Evolutionary conservation across 2,329 filamentous ascomycete genomes (phyloP).

Genomic region (Pseudonectria foliicola): DNA sequence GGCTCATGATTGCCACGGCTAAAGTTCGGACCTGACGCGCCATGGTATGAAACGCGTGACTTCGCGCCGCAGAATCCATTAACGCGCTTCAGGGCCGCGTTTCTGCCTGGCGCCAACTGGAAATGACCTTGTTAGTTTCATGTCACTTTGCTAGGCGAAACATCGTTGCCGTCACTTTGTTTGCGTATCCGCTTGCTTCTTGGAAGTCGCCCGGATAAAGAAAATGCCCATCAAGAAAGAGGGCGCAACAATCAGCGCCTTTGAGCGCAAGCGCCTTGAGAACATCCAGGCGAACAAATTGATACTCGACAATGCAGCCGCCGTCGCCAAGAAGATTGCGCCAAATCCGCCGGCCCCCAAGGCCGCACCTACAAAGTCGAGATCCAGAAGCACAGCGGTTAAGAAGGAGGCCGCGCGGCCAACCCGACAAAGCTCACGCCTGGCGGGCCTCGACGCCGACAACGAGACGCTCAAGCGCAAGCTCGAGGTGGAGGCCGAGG

Average conservation of each 20-base stretch:
- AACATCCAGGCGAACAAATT: conserved; percentile 85
- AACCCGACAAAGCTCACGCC: conserved; percentile 50
- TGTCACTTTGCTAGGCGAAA: too few species aligned
- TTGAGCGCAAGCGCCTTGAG: conserved; percentile 75
- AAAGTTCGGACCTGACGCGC: conserved; percentile 14
- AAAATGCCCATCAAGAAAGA: conserved; percentile 41
- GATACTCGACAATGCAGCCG: conserved; percentile 68
- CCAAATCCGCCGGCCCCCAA: conserved; percentile 49
- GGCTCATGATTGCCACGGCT: conserved; percentile 5
- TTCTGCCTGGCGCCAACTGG: neutral
- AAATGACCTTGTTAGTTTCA: too few species aligned
- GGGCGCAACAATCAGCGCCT: conserved; percentile 60
- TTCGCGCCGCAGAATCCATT: conserved; percentile 25
- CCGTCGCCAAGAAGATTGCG: conserved; percentile 61
- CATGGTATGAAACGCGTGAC: conserved; percentile 20
- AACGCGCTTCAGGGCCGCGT: conserved; percentile 13
- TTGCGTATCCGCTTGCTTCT: neutral
- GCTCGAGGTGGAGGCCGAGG: conserved; percentile 41
- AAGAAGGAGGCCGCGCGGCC: conserved; percentile 42
- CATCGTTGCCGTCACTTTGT: too few species aligned
- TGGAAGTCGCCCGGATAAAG: neutral
- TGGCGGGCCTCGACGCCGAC: conserved; percentile 48
- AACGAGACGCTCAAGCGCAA: conserved; percentile 42
- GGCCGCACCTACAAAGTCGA: conserved; percentile 29
- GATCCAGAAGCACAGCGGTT: conserved; percentile 31